Evolutionary conservation across 2,329 filamentous ascomycete species (phyloP).

Genomic region (Aspergillus felis): DNA sequence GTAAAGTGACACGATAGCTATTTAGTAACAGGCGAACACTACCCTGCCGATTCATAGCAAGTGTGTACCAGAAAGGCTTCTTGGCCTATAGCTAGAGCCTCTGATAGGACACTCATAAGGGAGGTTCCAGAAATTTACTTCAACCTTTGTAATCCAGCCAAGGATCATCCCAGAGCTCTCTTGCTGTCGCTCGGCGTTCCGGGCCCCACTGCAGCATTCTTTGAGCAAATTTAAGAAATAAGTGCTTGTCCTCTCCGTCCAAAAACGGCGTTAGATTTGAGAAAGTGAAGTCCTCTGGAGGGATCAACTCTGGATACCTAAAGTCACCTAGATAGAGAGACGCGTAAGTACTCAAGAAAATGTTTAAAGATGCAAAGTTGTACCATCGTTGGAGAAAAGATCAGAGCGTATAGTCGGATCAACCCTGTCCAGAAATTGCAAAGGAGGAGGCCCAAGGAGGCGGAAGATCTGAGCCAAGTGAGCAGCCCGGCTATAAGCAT

Average conservation of each 20-base stretch:
- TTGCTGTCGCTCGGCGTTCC: constrained; percentile 30
- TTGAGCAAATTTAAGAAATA: constrained; percentile 28
- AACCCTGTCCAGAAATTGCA: constrained; percentile 7
- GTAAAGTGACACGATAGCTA: too few species aligned
- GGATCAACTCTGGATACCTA: not conserved
- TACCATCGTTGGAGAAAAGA: constrained; percentile 16
- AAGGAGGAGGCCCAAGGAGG: constrained; percentile 22
- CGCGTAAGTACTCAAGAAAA: not conserved
- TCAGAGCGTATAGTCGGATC: constrained; percentile 1
- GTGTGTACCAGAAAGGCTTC: too few species aligned
- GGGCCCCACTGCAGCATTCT: constrained; percentile 30
- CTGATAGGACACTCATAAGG: too few species aligned
- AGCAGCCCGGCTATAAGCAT: constrained; percentile 18
- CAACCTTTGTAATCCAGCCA: constrained; percentile 20
- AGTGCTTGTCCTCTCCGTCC: constrained; percentile 25
- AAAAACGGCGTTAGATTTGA: constrained; percentile 15
- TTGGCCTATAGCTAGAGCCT: too few species aligned
- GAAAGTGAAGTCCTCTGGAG: constrained; percentile 2
- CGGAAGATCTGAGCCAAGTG: constrained; percentile 23
- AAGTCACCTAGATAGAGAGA: constrained; percentile 1
- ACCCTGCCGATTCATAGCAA: too few species aligned
- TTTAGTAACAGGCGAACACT: too few species aligned
- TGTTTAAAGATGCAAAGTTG: not conserved
- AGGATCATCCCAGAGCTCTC: constrained; percentile 28
- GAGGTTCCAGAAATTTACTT: too few species aligned